Evolutionary conservation across 164 flowering plant genomes (phyloP), one percentile per base, ranked within the genome.

Genomic region (Warburgia ugandensis): DNA sequence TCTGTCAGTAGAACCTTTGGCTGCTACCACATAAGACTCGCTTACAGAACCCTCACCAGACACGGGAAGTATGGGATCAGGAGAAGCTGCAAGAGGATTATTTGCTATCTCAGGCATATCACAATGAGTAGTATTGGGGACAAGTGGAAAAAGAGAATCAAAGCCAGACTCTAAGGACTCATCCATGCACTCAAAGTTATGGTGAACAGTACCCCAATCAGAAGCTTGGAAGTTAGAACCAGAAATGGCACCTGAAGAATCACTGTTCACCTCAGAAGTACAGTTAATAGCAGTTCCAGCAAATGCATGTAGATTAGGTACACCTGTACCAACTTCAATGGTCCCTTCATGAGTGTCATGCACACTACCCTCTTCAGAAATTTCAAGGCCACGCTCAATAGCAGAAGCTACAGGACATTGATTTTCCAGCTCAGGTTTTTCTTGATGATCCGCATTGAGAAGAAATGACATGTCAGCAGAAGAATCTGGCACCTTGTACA

Each of bases 251-350:
- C 61, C 64, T 26, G 32, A 40, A 29, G 67, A 47, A 57, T 55
- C 17, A 23, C n/a, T n/a, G 25, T 17, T 55, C 53, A 38, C 38
- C 27, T 42, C 29, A 23, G 64, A 46, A 29, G 22, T n/a, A 63
- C 62, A 62, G 50, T 38, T 25, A 39, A 35, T 19, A 43, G 21
- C 36, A 49, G 44, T 31, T 52, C 64, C 58, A 41, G 46, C 61
- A 46, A 42, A 40, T 27, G 38, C 62, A 41, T 37, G 25, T 25
- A 47, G 19, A 21, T n/a, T n/a, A n/a, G n/a, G n/a, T n/a, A 23
- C 55, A 39, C 22, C 30, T 20, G 30, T 26, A 36, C 26, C 27
- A 31, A 20, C 28, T 16, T 30, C 53, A 31, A 14, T 10, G 20
- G 6, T 33, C 13, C 22, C 21, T 29, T 9, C 45, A 11, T 52